Evolutionary conservation across 176 grass and related monocot species (phyloP).

Genomic region (Carex parvula): DNA sequence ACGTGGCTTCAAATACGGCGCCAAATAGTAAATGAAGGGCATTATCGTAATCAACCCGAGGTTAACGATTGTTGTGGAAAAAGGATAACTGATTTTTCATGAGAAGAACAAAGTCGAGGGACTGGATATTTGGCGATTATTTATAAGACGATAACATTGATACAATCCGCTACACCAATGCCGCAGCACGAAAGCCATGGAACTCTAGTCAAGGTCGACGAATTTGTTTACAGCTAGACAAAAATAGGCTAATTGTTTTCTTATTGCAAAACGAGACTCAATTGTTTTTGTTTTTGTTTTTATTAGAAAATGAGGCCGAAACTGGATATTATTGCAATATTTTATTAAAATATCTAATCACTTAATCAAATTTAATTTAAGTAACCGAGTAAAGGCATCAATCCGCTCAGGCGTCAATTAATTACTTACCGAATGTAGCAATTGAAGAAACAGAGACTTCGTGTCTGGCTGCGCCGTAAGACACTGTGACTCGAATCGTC

Average conservation of each 20-base stretch:
- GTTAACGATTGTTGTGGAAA: neutral
- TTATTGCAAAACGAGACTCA: neutral
- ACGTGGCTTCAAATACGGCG: slow-evolving; percentile 22
- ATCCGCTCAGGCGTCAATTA: neutral
- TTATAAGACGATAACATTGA: too few species aligned
- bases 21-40: neutral
- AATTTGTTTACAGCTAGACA: neutral
- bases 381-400: slow-evolving; percentile 8
- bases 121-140: neutral
- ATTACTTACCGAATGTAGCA: slow-evolving; percentile 75
- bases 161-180: neutral
- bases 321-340: neutral
- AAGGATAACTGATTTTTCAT: neutral
- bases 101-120: neutral
- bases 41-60: neutral
- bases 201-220: neutral
- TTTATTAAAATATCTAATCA: neutral
- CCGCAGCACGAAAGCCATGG: neutral
- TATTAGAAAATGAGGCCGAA: neutral
- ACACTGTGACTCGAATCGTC: slow-evolving; percentile 61
- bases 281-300: neutral
- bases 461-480: slow-evolving; percentile 42
- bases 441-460: slow-evolving; percentile 77
- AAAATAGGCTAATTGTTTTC: too few species aligned
- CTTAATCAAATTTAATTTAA: slow-evolving; percentile 18